phyloP scores from a whole-genome alignment of 2,329 filamentous ascomycete genomes.

The Stagonosporopsis rhizophila region DNA sequence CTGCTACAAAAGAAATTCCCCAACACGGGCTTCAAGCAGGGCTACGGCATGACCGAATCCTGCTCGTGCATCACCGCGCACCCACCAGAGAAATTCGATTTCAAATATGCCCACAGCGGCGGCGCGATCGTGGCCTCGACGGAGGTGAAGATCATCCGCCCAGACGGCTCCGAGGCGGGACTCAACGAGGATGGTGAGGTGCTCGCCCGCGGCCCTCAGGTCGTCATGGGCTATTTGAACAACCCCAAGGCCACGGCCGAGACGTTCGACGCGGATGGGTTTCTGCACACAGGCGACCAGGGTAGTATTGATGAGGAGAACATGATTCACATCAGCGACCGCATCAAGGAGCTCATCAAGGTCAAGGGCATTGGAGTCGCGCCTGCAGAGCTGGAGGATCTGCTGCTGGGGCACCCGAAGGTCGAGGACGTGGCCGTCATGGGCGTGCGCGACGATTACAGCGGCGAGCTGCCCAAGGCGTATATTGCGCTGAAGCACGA shows the following conservation, averaged over 20 bases:
- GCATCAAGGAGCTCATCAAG: slow-evolving; percentile 74
- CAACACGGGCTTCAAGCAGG: slow-evolving; percentile 67
- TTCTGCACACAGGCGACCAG: slow-evolving; percentile 65
- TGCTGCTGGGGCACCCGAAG: slow-evolving; percentile 63
- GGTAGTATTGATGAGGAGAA: slow-evolving; percentile 64
- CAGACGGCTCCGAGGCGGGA: slow-evolving; percentile 61
- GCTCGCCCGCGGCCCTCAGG: slow-evolving; percentile 56
- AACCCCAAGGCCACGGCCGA: slow-evolving; percentile 53
- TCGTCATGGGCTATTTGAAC: slow-evolving; percentile 60
- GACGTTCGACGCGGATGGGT: slow-evolving; percentile 58
- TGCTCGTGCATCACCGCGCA: slow-evolving; percentile 70
- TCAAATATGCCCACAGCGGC: slow-evolving; percentile 64
- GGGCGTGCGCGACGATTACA: slow-evolving; percentile 61
- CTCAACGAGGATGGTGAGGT: slow-evolving; percentile 62
- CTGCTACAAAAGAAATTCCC: slow-evolving; percentile 65
- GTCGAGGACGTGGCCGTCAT: slow-evolving; percentile 66
- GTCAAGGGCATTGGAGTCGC: slow-evolving; percentile 69
- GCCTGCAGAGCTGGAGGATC: slow-evolving; percentile 69
- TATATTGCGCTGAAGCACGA: slow-evolving; percentile 53
- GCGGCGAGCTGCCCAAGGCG: slow-evolving; percentile 56
- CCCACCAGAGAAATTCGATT: slow-evolving; percentile 62
- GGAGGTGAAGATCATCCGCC: slow-evolving; percentile 65
- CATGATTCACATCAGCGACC: slow-evolving; percentile 64
- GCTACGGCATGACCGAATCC: slow-evolving; percentile 73
- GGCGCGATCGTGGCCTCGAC: slow-evolving; percentile 66